phyloP scores from a whole-genome alignment of 371 early-diverging fungal genomes.

The Rhizomucor pusillus region DNA sequence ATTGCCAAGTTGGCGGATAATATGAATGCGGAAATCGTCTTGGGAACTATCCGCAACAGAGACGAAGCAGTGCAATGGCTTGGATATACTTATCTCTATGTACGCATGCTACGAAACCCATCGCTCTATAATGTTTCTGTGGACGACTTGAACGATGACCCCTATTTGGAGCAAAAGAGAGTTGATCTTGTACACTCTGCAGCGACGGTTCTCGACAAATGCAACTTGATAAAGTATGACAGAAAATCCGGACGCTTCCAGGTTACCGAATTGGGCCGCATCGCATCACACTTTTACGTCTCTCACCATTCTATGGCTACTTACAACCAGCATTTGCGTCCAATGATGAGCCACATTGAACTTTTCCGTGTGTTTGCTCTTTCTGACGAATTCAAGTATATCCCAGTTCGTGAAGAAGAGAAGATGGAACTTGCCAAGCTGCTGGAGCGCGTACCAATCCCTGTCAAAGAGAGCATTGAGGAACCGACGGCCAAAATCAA shows the following conservation, averaged over 20 bases:
- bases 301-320: conserved; percentile 87
- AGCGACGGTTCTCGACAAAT: conserved; percentile 80
- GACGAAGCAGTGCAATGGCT: conserved; percentile 97
- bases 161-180: conserved; percentile 82
- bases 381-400: conserved; percentile 92
- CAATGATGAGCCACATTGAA: conserved; percentile 90
- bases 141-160: conserved; percentile 80
- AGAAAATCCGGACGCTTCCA: conserved; percentile 85
- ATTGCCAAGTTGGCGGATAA: conserved; percentile 86
- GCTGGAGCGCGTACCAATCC: conserved; percentile 93
- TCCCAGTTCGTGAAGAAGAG: conserved; percentile 96
- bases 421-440: conserved; percentile 90
- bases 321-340: conserved; percentile 91
- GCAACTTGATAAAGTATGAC: conserved; percentile 91
- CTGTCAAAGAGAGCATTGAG: conserved; percentile 89
- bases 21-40: conserved; percentile 97
- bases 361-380: conserved; percentile 88
- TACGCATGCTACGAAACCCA: conserved; percentile 93
- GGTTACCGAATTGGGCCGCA: conserved; percentile 92
- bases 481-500: conserved; percentile 94
- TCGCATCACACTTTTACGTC: conserved; percentile 96
- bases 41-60: conserved; percentile 87
- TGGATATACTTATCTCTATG: conserved; percentile 95
- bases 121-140: conserved; percentile 73
- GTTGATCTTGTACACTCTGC: conserved; percentile 90